Evolutionary conservation across 2,329 filamentous ascomycete genomes (phyloP).

Genomic region (Capronia epimyces): DNA sequence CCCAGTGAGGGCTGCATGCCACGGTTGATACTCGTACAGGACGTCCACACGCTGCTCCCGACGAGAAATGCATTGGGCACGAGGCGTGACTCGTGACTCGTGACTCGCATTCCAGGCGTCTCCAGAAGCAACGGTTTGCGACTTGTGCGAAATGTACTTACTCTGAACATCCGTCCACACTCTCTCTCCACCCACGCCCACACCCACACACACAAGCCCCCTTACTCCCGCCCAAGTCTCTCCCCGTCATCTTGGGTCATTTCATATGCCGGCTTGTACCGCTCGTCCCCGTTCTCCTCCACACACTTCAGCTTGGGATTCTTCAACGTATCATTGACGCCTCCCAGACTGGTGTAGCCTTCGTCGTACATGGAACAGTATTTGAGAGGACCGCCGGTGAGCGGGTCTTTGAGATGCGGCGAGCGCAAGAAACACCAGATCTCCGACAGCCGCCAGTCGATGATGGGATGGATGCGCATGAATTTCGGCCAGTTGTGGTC

Average conservation of each 20-base stretch:
- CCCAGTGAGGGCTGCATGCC: too few relatives aligned
- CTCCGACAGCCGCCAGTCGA: conserved; percentile 95
- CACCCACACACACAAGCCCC: too few relatives aligned
- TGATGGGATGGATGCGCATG: conserved; percentile 88
- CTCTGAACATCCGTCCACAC: too few relatives aligned
- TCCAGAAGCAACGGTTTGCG: too few relatives aligned
- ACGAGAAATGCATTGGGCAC: too few relatives aligned
- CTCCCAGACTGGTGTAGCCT: conserved; percentile 89
- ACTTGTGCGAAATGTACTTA: too few relatives aligned
- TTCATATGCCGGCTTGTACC: conserved; percentile 69
- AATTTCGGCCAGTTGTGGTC: conserved; percentile 87
- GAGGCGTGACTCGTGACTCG: too few relatives aligned
- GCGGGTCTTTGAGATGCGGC: conserved; percentile 56
- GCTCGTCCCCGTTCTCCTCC: conserved; percentile 31
- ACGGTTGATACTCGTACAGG: too few relatives aligned
- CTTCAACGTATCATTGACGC: conserved; percentile 78
- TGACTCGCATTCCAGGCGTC: too few relatives aligned
- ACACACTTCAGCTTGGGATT: conserved; percentile 65
- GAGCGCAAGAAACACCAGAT: conserved; percentile 74
- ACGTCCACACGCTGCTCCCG: too few relatives aligned
- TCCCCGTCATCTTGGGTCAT: conserved; percentile 70
- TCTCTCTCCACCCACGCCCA: too few relatives aligned
- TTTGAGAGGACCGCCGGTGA: conserved; percentile 45
- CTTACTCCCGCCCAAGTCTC: conserved; percentile 62
- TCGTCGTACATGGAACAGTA: conserved; percentile 85